Conservation (phyloP, 2,329 filamentous ascomycete species). For the Sporothrix schenckii region DNA sequence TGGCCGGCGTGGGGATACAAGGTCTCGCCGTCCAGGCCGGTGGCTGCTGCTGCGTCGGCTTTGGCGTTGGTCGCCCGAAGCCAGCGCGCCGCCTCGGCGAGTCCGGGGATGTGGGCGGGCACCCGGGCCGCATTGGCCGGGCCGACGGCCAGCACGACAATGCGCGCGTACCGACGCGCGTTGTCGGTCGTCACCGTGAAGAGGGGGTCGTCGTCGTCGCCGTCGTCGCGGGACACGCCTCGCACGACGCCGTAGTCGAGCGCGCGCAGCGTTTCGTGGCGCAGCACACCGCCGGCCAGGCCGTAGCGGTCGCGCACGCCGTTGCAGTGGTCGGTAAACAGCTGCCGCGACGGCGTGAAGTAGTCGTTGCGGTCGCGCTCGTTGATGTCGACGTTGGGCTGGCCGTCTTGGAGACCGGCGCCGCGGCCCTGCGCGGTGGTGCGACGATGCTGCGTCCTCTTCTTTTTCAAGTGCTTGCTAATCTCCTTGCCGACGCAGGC, state of each 20-base stretch:
- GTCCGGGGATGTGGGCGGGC: slow-evolving; percentile 40
- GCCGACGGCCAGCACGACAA: slow-evolving; percentile 71
- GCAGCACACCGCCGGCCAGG: slow-evolving; percentile 59
- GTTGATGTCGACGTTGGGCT: slow-evolving; percentile 57
- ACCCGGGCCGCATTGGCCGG: slow-evolving; percentile 63
- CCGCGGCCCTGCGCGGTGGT: slow-evolving; percentile 35
- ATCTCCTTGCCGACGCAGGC: slow-evolving; percentile 78
- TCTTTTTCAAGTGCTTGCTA: slow-evolving; percentile 78
- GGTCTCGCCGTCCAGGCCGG: background rate
- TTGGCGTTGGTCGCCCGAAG: background rate
- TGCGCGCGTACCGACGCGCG: slow-evolving; percentile 58
- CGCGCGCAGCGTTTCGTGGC: slow-evolving; percentile 62
- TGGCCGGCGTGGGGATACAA: slow-evolving; percentile 47
- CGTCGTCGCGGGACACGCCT: slow-evolving; percentile 47
- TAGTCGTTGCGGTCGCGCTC: slow-evolving; percentile 71
- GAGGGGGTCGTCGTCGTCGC: slow-evolving; percentile 55
- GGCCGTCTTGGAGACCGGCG: slow-evolving; percentile 44
- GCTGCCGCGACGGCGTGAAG: slow-evolving; percentile 63
- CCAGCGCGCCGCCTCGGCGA: slow-evolving; percentile 22
- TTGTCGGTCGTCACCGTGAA: slow-evolving; percentile 67
- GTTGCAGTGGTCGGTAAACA: slow-evolving; percentile 66
- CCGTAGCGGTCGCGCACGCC: slow-evolving; percentile 61
- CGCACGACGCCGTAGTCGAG: slow-evolving; percentile 61
- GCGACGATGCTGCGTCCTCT: slow-evolving; percentile 38
- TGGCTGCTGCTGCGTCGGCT: background rate